Evolutionary conservation across 352 stramenopile genomes (phyloP).

Genomic region (Phytophthora ohioensis): DNA sequence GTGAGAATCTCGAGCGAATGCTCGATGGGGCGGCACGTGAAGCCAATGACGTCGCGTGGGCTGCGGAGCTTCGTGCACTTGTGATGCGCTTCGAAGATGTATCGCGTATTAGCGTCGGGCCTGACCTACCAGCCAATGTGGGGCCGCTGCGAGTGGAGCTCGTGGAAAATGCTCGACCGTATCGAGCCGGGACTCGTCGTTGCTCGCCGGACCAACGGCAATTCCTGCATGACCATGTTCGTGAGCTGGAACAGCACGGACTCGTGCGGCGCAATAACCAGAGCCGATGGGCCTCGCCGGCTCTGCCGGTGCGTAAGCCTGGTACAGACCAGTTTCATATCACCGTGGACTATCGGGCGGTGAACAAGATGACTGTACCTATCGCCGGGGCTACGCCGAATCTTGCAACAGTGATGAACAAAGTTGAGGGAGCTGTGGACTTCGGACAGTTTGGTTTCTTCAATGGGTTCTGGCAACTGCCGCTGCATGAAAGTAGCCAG

Average conservation of each 20-base stretch:
- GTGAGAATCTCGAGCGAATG: background rate
- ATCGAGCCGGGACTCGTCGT: background rate
- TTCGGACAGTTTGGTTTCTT: too few species aligned
- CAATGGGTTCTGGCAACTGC: too few species aligned
- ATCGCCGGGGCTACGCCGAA: too few species aligned
- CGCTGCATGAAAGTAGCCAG: too few species aligned
- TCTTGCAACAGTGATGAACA: too few species aligned
- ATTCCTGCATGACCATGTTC: background rate
- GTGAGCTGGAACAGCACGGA: background rate
- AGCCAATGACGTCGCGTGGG: background rate
- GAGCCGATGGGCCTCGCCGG: slow-evolving; percentile 8
- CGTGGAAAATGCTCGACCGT: background rate
- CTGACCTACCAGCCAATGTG: background rate
- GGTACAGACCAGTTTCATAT: slow-evolving; percentile 1
- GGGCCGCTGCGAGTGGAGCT: background rate
- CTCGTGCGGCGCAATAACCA: slow-evolving; percentile 4
- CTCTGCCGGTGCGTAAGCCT: background rate
- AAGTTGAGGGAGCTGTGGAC: too few species aligned
- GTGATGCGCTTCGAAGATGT: background rate
- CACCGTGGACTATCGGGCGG: background rate
- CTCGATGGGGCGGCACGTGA: background rate
- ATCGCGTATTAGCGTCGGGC: background rate
- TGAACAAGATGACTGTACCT: too few species aligned
- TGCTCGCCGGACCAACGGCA: background rate
- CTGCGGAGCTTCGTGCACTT: background rate